phyloP scores from a whole-genome alignment of 2,329 filamentous ascomycete genomes.

The Botrytis deweyae region DNA sequence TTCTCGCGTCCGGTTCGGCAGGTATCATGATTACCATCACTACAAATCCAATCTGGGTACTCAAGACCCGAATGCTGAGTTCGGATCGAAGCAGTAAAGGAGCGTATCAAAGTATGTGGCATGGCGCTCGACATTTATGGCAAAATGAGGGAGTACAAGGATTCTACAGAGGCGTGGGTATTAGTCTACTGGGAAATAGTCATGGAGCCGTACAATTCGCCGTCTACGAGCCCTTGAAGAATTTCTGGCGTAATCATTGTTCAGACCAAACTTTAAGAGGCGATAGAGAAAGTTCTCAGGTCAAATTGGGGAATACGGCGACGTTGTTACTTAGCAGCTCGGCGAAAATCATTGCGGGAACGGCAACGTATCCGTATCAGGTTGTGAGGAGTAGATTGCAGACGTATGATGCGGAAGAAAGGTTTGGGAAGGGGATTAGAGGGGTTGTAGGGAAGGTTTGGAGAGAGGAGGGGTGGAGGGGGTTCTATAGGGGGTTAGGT shows the following conservation, averaged over 20 bases:
- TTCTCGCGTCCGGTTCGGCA: constrained; percentile 68
- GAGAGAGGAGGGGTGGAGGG: constrained; percentile 72
- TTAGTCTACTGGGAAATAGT: constrained; percentile 80
- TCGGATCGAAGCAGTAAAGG: constrained; percentile 71
- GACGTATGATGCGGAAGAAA: constrained; percentile 76
- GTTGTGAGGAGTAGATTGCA: constrained; percentile 86
- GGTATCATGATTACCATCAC: constrained; percentile 75
- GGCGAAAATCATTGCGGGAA: constrained; percentile 86
- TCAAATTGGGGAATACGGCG: constrained; percentile 43
- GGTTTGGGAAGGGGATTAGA: constrained; percentile 67
- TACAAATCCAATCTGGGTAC: constrained; percentile 96
- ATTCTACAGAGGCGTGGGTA: constrained; percentile 84
- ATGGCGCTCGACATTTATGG: constrained; percentile 67
- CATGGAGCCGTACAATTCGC: constrained; percentile 96
- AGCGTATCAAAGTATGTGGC: constrained; percentile 76
- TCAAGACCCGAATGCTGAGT: constrained; percentile 96
- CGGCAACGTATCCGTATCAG: constrained; percentile 91
- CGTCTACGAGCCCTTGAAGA: constrained; percentile 76
- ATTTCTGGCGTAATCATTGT: constrained; percentile 52
- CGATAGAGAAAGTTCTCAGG: constrained; percentile 31
- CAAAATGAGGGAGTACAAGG: constrained; percentile 70
- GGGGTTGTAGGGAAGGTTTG: constrained; percentile 76
- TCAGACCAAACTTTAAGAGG: constrained; percentile 26
- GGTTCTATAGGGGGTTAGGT: constrained; percentile 89
- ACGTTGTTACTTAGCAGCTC: constrained; percentile 77